These are phyloP conservation scores for Arthrobotrys sphaeroides DNA, from an alignment of 2,329 filamentous ascomycete species.

Conservation along the genomic window DNA sequence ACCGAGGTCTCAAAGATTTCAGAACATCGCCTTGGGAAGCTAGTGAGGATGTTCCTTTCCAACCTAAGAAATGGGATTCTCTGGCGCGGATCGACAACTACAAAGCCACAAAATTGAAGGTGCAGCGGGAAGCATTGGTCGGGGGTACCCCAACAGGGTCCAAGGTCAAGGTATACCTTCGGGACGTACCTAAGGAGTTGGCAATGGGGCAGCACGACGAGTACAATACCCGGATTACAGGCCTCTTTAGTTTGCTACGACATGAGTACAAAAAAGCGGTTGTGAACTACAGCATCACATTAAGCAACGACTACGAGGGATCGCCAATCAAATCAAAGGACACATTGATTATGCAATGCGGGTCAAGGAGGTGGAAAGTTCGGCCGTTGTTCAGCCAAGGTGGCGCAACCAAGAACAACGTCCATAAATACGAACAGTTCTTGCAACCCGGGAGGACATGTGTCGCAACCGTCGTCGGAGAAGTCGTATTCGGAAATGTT, in stretches of 20 bases:
- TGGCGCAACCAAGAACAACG: conserved; percentile 88
- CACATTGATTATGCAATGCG: conserved; percentile 89
- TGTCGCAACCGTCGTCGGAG: conserved; percentile 88
- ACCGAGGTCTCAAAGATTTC: conserved; percentile 90
- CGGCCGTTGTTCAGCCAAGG: conserved; percentile 89
- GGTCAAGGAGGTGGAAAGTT: conserved; percentile 83
- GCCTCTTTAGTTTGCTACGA: conserved; percentile 84
- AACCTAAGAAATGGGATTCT: conserved; percentile 89
- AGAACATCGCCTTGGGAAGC: conserved; percentile 88
- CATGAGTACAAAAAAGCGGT: conserved; percentile 95
- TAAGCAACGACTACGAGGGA: conserved; percentile 76
- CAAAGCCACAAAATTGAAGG: conserved; percentile 79
- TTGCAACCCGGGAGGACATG: conserved; percentile 89
- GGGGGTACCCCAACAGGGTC: conserved; percentile 87
- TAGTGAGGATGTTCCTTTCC: conserved; percentile 82
- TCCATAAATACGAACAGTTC: conserved; percentile 95
- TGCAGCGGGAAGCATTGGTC: conserved; percentile 82
- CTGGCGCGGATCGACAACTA: conserved; percentile 90
- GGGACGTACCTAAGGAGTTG: conserved; percentile 68
- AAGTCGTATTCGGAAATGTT: conserved; percentile 90
- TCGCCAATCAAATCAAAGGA: conserved; percentile 88
- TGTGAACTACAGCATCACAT: conserved; percentile 87
- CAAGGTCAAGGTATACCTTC: conserved; percentile 80
- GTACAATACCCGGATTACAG: conserved; percentile 66
- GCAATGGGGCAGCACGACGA: conserved; percentile 61